Evolutionary conservation across 108 stramenopile genomes (phyloP), one percentile per base, ranked within the genome.

Genomic region (Bacterosira constricta): DNA sequence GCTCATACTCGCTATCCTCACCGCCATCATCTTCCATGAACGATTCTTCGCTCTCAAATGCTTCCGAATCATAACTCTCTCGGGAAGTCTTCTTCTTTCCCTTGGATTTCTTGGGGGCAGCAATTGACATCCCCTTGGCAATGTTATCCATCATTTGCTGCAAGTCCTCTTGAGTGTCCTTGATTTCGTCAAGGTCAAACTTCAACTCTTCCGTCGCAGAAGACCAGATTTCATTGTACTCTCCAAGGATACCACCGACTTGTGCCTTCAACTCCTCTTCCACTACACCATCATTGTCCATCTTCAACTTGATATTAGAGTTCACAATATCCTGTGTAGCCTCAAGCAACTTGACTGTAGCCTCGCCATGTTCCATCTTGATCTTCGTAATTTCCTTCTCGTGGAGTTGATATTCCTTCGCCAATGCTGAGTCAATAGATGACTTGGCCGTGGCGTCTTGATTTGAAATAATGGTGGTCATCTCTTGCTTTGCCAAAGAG

Each of bases 311-410:
- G 25, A 87, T 73, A 32, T 77, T 66, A 7, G 68, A 62, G 42
- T 75, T 73, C 2, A 87, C 53, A 4, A 82, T 55, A 36, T 57
- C 70, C 63, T 81, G 82, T 0, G 86, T 87, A 10, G 77, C 69
- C 45, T 87, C 82, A 20, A 87, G 64, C 13, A 85, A 58, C 11
- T 69, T 73, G 32, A 82, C 53, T n/a, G 82, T 87, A 10, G 78
- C 81, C 42, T 83, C 73, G 0, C 76, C 68, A 49, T 87, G 86
- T 45, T 87, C 68, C 61, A 85, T 63, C 64, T 82, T 79, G 6
- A 87, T 47, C 20, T 74, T 63, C 47, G 80, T 55, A 1, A 83
- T 35, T 17, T 77, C 54, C 34, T 76, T 63, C 49, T 76, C 80
- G 13, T 79, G 34, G 10, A 65, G 11, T 35, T 71, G 51, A 8